Evolutionary conservation across 441 rosid genomes (phyloP).

Genomic region (Euphorbia celastroides): DNA sequence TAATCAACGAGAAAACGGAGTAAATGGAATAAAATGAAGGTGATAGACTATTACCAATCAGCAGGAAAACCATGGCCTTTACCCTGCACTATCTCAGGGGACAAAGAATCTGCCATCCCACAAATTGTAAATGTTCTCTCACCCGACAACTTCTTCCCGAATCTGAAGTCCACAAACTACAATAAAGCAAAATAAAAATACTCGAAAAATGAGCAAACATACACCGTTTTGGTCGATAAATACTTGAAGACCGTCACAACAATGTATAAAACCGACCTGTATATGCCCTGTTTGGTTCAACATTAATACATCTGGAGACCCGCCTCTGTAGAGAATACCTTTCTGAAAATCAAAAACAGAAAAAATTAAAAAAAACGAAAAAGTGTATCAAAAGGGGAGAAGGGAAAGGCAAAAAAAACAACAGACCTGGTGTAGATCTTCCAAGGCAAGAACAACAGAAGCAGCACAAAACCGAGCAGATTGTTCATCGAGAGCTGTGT

Average conservation of each 20-base stretch:
- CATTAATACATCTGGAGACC: slow-evolving; percentile 80
- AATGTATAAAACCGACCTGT: slow-evolving; percentile 45
- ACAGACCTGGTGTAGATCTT: slow-evolving; percentile 72
- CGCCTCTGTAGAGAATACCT: slow-evolving; percentile 80
- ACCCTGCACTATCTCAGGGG: slow-evolving; percentile 94
- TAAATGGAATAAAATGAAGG: slow-evolving; percentile 1
- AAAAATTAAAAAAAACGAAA: slow-evolving; percentile 11
- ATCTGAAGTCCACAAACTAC: slow-evolving; percentile 88
- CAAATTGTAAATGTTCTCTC: slow-evolving; percentile 85
- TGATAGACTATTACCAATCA: slow-evolving; percentile 56
- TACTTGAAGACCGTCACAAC: slow-evolving; percentile 3
- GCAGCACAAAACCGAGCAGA: slow-evolving; percentile 76
- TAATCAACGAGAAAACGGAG: neutral
- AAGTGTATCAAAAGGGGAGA: slow-evolving; percentile 4
- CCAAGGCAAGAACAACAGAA: slow-evolving; percentile 65
- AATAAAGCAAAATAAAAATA: slow-evolving; percentile 14
- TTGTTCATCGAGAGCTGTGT: slow-evolving; percentile 64
- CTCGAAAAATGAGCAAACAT: neutral
- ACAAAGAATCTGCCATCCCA: slow-evolving; percentile 80
- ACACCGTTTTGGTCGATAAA: neutral
- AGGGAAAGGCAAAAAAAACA: slow-evolving; percentile 2
- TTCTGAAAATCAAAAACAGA: slow-evolving; percentile 48
- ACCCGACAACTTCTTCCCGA: slow-evolving; percentile 61
- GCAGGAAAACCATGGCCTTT: slow-evolving; percentile 81
- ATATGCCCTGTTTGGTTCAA: slow-evolving; percentile 72